Conservation (phyloP, 2,329 filamentous ascomycete genomes). For the Cladosporium sphaerospermum region DNA sequence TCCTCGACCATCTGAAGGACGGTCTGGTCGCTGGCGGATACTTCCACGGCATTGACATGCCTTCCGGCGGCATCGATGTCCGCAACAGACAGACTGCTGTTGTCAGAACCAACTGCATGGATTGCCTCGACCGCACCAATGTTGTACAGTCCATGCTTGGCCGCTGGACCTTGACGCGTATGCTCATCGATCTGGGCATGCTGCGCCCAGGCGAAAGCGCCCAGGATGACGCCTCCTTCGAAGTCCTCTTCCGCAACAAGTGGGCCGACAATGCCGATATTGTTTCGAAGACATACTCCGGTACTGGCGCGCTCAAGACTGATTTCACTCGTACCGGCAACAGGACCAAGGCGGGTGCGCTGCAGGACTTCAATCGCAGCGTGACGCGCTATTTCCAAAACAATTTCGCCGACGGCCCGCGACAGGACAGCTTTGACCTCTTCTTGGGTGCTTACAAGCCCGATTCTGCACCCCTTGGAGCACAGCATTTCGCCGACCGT, state of each 20-base stretch:
- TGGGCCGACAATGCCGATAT: constrained; percentile 99
- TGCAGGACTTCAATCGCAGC: constrained; percentile 84
- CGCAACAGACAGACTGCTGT: constrained; percentile 79
- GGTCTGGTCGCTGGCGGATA: constrained; percentile 76
- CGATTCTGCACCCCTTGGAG: constrained; percentile 62
- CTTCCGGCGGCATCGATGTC: constrained; percentile 66
- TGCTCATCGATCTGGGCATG: constrained; percentile 78
- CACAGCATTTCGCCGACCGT: constrained; percentile 74
- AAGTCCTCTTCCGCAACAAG: constrained; percentile 88
- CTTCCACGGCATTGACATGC: constrained; percentile 85
- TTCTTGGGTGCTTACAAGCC: constrained; percentile 85
- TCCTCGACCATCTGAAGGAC: constrained; percentile 74
- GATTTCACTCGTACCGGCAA: constrained; percentile 93
- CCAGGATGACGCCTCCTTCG: constrained; percentile 73
- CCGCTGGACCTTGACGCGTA: constrained; percentile 79
- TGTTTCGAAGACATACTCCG: constrained; percentile 86
- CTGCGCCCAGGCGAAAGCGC: constrained; percentile 71
- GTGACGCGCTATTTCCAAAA: constrained; percentile 85
- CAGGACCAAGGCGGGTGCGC: constrained; percentile 74
- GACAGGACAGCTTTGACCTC: constrained; percentile 91
- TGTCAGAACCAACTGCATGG: constrained; percentile 98
- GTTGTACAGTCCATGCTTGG: constrained; percentile 97
- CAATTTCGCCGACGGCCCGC: constrained; percentile 89
- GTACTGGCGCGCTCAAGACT: constrained; percentile 95
- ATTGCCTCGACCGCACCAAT: constrained; percentile 95